Evolutionary conservation across 1,284 basidiomycete genomes (phyloP).

Genomic region (Cutaneotrichosporon sp.): DNA sequence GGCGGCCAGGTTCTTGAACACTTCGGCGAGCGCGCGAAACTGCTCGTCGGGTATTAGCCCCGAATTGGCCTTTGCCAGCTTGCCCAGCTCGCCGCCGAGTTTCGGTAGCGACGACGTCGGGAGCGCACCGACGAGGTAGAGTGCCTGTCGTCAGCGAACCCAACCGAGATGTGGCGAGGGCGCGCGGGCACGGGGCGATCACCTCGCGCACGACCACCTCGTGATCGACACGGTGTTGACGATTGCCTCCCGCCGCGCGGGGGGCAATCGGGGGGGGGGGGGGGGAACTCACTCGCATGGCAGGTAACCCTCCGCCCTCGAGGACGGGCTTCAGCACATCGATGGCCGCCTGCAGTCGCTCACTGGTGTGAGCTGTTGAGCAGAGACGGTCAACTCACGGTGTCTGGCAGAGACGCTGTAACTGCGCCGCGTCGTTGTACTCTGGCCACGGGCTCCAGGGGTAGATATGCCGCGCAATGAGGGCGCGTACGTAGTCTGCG

Average conservation of each 20-base stretch:
- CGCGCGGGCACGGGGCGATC: background rate
- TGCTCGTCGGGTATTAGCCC: background rate
- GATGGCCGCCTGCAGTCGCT: background rate
- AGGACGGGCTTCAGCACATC: background rate
- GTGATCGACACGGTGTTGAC: background rate
- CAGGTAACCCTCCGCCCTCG: background rate
- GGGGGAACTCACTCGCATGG: background rate
- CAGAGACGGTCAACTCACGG: background rate
- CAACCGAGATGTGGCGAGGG: background rate
- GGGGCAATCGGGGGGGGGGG: too few relatives aligned
- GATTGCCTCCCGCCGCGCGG: too few relatives aligned
- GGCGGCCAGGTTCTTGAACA: background rate
- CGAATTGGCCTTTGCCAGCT: background rate
- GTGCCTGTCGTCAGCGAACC: constrained; percentile 2
- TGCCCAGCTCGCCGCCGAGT: background rate
- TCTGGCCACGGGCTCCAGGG: background rate
- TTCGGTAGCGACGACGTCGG: background rate
- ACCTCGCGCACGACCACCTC: background rate
- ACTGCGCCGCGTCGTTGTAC: background rate
- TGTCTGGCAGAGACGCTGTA: background rate
- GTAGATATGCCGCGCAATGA: background rate
- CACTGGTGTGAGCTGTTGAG: background rate
- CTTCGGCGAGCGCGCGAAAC: background rate
- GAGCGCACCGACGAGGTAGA: background rate
- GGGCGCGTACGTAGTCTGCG: background rate